phyloP scores from a whole-genome alignment of 1,284 basidiomycete genomes.

The Moesziomyces sp. region DNA sequence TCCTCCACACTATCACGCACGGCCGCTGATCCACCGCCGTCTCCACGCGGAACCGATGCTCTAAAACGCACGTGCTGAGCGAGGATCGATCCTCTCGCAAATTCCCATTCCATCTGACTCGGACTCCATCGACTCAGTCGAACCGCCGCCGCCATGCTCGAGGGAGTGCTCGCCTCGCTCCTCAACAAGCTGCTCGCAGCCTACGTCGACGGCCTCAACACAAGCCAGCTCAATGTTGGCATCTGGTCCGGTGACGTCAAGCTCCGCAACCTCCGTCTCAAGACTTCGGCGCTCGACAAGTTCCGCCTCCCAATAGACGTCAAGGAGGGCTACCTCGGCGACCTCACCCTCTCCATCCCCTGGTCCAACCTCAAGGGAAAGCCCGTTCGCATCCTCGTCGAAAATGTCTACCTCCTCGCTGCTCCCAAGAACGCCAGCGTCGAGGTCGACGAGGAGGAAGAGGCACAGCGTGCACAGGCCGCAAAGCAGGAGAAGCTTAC shows the following conservation, averaged over 20 bases:
- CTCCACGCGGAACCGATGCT: no score
- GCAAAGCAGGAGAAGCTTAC: conserved; percentile 88
- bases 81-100: no score
- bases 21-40: no score
- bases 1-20: no score
- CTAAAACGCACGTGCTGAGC: no score
- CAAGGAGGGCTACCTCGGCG: conserved; percentile 89
- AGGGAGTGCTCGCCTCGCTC: conserved; percentile 66
- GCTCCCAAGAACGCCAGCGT: conserved; percentile 80
- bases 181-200: conserved; percentile 87
- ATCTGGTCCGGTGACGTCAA: conserved; percentile 92
- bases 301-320: conserved; percentile 96
- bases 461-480: conserved; percentile 82
- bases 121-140: no score
- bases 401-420: conserved; percentile 96
- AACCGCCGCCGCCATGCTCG: conserved; percentile 50
- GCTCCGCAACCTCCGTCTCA: conserved; percentile 80
- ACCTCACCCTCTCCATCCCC: conserved; percentile 89
- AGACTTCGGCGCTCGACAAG: conserved; percentile 94
- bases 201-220: conserved; percentile 96
- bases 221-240: conserved; percentile 93
- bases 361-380: conserved; percentile 94
- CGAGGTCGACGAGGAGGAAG: conserved; percentile 82
- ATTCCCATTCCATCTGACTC: background rate
- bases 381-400: conserved; percentile 89